Evolutionary conservation across 495 filamentous ascomycete species (phyloP), one percentile per base, ranked within the genome.

Genomic region (Penicillium cosmopolitanum): DNA sequence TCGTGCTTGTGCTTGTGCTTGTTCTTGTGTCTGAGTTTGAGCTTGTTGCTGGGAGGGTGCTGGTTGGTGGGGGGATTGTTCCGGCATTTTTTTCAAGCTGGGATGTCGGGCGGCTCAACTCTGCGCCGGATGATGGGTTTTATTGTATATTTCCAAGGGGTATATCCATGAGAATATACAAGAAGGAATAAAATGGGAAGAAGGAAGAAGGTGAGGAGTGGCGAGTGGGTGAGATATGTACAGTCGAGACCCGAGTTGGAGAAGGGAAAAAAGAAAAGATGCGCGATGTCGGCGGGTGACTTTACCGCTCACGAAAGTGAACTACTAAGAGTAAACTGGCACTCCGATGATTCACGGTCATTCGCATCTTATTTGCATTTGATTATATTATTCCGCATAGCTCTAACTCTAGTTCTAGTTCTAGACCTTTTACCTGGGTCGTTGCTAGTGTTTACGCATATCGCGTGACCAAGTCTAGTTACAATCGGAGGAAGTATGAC

Each of bases 1-100:
- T 42, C 31, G 23, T n/a, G 57, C 10, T 46, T 12, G 36, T 46
- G 47, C 11, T 53, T 46, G 25, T 47, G 61, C 11, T 44, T 46
- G 25, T 47, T 56, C 11, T 44, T 56, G 46, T 10, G 15, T 12
- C 11, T 48, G 9, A 18, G 46, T 23, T 7, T 12, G 21, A 13
- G 10, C 9, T 25, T 19, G n/a, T 44, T 44, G 15, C 6, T 44
- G 15, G 13, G 42, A 9, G 16, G 15, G 42, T 44, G 28, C 28
- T 31, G 36, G 36, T 38, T 38, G 36, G 36, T 38, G 36, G 36
- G 42, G 16, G 42, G 15, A 23, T 23, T 23, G 2, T 44, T 44
- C 36, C 36, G 36, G n/a, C 36, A 38, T 38, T 38, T 38, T 31
- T 31, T 31, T 6, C 7, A 31, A 8, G 19, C 28, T 28, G 28